phyloP scores from a whole-genome alignment of 768 basidiomycete genomes.

The Podaxis sp. region DNA sequence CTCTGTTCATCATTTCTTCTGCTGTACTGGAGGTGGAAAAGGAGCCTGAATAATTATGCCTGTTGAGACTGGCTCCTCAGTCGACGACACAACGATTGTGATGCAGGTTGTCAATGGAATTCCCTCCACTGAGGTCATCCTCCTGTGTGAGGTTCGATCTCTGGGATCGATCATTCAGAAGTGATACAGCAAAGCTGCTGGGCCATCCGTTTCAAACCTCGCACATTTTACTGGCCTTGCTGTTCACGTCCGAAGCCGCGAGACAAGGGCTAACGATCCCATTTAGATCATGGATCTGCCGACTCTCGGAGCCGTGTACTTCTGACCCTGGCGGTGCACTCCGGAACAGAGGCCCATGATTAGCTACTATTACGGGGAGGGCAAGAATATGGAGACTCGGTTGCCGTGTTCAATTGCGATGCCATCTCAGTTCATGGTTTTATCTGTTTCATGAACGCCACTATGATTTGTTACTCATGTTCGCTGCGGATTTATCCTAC shows the following conservation, averaged over 20 bases:
- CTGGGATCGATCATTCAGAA: background rate
- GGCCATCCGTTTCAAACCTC: background rate
- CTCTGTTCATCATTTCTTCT: background rate
- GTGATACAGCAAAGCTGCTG: background rate
- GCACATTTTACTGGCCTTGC: background rate
- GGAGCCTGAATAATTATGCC: background rate
- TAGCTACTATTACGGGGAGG: background rate
- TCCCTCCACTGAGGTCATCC: background rate
- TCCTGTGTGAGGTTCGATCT: background rate
- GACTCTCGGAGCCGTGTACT: background rate
- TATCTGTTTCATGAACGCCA: background rate
- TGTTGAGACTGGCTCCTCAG: background rate
- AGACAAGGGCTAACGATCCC: background rate
- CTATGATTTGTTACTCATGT: background rate
- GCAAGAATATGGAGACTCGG: background rate
- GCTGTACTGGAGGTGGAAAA: background rate
- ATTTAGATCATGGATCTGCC: background rate
- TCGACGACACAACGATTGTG: background rate
- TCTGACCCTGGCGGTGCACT: constrained; percentile 8
- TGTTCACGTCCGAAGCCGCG: background rate
- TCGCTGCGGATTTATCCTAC: background rate
- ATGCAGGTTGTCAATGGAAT: constrained; percentile 2
- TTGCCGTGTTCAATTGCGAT: background rate
- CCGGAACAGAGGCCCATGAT: constrained; percentile 8
- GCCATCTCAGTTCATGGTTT: background rate